Evolutionary conservation across 1,284 basidiomycete genomes (phyloP), one percentile per base, ranked within the genome.

Genomic region (Cryptococcus sp.): DNA sequence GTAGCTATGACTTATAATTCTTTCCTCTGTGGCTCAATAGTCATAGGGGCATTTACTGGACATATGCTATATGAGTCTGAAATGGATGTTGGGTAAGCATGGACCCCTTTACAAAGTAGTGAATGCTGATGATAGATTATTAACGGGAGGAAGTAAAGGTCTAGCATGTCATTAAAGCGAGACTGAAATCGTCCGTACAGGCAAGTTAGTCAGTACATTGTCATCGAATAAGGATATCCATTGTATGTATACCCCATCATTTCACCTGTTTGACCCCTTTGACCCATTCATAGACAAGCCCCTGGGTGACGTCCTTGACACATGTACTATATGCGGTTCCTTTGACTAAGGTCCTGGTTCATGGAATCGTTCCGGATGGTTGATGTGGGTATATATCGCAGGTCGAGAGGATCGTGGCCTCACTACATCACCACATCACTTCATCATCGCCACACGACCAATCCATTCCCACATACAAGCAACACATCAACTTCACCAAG

Each of bases 1-100:
- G 76, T 76, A 25, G 72, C 76, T 9, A 77, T 77, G 76, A 75
- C 74, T 4, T 77, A 73, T 63, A 74, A 74, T 51, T 69, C 69
- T 14, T 77, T 64, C 54, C 73, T 77, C 52, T 74, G 75, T 56
- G 42, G 56, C 10, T 69, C 75, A 1, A 72, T 77, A 43, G 61
- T 77, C 14, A 21, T 75, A 7, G 76, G 76, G 7, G 66, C 75
- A 5, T 72, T 74, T 49, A 46, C 69, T 0, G 76, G 76, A 2
- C 75, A 77, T 59, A 52, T 70, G 10, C 19, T 67, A 36, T 76
- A 73, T 49, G 74, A 76, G 56, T 60, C 51, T n/a, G 70, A 72
- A 36, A 60, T 74, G 44, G 72, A 72, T 48, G 53, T 72, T 7
- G 61, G 61, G 67, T 70, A 50, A 59, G 70, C 59, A 14, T 5